Percentiles rank a stretch among this genome's conserved stretches.
Conservation (phyloP, 306 rosid genomes). For the Lathyrus oleraceus region DNA sequence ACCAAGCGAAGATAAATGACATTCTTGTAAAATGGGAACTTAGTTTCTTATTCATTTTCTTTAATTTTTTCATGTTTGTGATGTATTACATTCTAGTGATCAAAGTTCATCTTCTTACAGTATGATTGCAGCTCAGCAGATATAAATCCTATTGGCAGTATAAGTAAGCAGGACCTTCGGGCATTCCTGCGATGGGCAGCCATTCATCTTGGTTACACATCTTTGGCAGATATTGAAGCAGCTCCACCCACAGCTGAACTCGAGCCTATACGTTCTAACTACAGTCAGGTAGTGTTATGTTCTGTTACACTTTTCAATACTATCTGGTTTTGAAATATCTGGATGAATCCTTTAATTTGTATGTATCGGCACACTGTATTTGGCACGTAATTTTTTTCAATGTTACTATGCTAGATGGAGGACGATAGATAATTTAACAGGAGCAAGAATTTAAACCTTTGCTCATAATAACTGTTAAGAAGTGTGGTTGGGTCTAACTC, state of each 20-base stretch:
- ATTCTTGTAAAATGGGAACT: neutral
- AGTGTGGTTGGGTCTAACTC: no score
- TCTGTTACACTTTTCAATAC: neutral
- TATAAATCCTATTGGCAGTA: constrained; percentile 93
- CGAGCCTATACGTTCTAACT: constrained; percentile 91
- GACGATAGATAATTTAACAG: constrained; percentile 7
- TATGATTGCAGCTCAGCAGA: constrained; percentile 97
- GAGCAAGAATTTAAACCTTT: constrained; percentile 12
- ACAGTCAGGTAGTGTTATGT: constrained; percentile 68
- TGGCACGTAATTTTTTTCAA: constrained; percentile 3
- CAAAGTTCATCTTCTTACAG: constrained; percentile 45
- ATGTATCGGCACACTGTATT: constrained; percentile 15
- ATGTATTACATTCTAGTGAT: constrained; percentile 21
- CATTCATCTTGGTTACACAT: constrained; percentile 73
- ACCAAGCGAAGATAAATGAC: neutral
- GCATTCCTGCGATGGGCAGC: constrained; percentile 91
- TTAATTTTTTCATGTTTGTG: neutral
- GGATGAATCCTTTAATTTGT: constrained; percentile 2
- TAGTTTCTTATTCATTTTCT: constrained; percentile 1
- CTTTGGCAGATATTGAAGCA: constrained; percentile 86
- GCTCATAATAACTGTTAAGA: no score
- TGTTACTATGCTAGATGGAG: neutral
- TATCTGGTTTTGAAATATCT: constrained; percentile 16
- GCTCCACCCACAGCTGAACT: constrained; percentile 99
- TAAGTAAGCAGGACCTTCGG: constrained; percentile 89